Base-by-base conservation (phyloP, 139 green algal species). In the Nannochloris sp. region DNA sequence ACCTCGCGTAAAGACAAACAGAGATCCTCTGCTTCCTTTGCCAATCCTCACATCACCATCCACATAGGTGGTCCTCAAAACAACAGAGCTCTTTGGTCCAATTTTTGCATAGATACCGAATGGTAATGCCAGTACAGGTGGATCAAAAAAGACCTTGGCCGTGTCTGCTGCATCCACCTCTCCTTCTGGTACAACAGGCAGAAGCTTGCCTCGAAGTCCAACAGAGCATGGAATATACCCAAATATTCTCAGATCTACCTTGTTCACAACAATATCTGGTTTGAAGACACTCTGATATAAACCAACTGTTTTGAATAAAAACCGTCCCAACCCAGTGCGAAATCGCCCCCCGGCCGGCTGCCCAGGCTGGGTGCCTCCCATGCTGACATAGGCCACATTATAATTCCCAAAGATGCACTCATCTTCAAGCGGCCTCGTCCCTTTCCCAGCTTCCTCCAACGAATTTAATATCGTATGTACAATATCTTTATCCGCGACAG, bases 41-140 rank as follows among this genome's bases (percentile, higher is more conserved):
- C 87, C 87, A 51, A 94, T 59, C 12, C 87, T 74, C 51, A 94
- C 68, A 0, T 73, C 64, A 49, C 89, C 82, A 61, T 92, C 84
- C 30, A 94, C 59, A 72, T 90, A 94, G 1, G 81, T 85, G 0
- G 87, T 94, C n/a, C 70, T 63, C 40, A 94, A 77, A 25, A 79
- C 67, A 62, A 94, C 87, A 23, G 33, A 63, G 56, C 61, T 80
- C 44, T 66, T 49, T 2, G 75, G 75, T 25, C 85, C 87, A 31
- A 91, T 81, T 1, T 71, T 57, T 26, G 85, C 56, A 62, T 80
- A 51, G 11, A 92, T 62, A n/a, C 9, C 49, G 40, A 65, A 57
- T 3, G 30, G 59, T 56, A 84, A 48, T 20, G 25, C n/a, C 30
- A 92, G 60, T 29, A 79, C 73, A 0, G 85, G 78, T 12, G 68